phyloP scores from a whole-genome alignment of 768 basidiomycete genomes.

The Amanita subjunquillea region DNA sequence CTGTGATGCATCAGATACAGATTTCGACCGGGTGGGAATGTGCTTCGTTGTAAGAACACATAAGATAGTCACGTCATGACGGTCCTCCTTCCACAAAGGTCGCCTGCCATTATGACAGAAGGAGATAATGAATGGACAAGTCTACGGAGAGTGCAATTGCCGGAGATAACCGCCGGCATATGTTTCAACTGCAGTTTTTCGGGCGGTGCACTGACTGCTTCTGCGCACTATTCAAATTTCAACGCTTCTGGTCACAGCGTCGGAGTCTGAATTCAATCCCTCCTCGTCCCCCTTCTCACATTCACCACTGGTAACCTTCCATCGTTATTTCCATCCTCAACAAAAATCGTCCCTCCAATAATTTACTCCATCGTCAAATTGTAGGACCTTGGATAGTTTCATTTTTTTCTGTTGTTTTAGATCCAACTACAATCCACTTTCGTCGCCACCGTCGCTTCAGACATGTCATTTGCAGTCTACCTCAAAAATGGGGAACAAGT shows the following conservation, averaged over 20 bases:
- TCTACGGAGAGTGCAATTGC: not conserved
- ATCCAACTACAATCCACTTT: conserved; percentile 11
- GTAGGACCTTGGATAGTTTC: conserved; percentile 11
- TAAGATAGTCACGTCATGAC: no score
- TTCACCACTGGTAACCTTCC: conserved; percentile 19
- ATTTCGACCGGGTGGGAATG: no score
- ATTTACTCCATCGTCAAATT: conserved; percentile 12
- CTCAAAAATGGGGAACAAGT: conserved; percentile 81
- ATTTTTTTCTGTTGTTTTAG: conserved; percentile 18
- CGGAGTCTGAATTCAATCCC: conserved; percentile 32
- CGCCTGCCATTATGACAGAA: no score
- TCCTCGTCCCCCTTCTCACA: conserved; percentile 29
- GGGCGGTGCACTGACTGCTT: not conserved
- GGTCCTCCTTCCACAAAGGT: no score
- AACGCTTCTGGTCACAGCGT: conserved; percentile 11
- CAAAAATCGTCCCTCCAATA: conserved; percentile 12
- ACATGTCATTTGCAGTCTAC: conserved; percentile 40
- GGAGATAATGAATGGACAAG: not conserved
- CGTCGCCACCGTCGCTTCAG: conserved; percentile 5
- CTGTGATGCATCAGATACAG: no score
- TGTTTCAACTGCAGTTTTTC: not conserved
- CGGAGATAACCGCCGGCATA: not conserved
- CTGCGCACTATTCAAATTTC: not conserved
- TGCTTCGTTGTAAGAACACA: no score
- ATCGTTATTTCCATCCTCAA: conserved; percentile 1